phyloP scores from a whole-genome alignment of 495 filamentous ascomycete species.

The Penicillium daleae region DNA sequence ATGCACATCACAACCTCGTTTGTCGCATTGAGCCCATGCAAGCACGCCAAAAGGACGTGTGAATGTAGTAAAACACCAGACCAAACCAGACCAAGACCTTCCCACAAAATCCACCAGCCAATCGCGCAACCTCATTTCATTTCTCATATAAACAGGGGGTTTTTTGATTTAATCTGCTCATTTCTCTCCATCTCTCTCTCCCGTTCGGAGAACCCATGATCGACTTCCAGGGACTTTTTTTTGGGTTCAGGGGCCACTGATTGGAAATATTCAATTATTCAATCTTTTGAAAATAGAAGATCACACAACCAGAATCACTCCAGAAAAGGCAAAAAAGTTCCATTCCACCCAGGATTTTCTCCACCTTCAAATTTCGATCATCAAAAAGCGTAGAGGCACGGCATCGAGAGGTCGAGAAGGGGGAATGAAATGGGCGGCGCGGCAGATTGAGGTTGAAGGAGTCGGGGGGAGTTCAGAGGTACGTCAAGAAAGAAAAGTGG shows the following conservation, averaged over 20 bases:
- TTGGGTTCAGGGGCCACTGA: not conserved
- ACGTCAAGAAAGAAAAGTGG: slow-evolving; percentile 34
- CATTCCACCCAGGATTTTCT: slow-evolving; percentile 28
- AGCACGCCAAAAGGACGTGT: slow-evolving; percentile 34
- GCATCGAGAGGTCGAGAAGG: slow-evolving; percentile 21
- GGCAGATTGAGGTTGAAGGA: slow-evolving; percentile 32
- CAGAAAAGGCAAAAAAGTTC: slow-evolving; percentile 18
- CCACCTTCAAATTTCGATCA: slow-evolving; percentile 23
- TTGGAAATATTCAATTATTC: slow-evolving; percentile 6
- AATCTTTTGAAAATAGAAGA: not conserved
- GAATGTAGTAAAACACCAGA: slow-evolving; percentile 41
- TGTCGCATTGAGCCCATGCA: slow-evolving; percentile 42
- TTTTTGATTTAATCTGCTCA: slow-evolving; percentile 28
- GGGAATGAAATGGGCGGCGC: slow-evolving; percentile 24
- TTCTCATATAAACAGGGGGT: slow-evolving; percentile 37
- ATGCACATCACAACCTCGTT: slow-evolving; percentile 41
- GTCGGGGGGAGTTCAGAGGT: slow-evolving; percentile 28
- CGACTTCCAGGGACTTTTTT: slow-evolving; percentile 28
- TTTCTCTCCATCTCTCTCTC: slow-evolving; percentile 39
- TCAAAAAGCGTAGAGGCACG: slow-evolving; percentile 18
- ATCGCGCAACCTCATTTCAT: slow-evolving; percentile 38
- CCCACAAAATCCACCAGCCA: slow-evolving; percentile 34
- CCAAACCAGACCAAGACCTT: slow-evolving; percentile 36
- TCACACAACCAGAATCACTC: slow-evolving; percentile 8
- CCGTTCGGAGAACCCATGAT: slow-evolving; percentile 29